A percentile compares a stretch with the other conserved stretches of the same genome.
These are phyloP conservation scores for Kernera saxatilis DNA, from an alignment of 345 rosid species.

Conservation along the genomic window DNA sequence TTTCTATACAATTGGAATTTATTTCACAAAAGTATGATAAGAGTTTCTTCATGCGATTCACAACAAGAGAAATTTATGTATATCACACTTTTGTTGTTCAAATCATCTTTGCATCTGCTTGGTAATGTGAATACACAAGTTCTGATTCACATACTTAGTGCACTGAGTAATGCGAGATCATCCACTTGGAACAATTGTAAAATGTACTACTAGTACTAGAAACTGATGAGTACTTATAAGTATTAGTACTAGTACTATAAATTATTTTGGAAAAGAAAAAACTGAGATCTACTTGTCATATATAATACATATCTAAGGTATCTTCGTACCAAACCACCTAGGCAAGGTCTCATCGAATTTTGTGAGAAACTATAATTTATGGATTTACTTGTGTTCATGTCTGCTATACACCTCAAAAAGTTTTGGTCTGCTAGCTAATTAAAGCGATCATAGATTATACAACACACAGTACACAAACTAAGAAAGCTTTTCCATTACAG, in stretches of 20 bases:
- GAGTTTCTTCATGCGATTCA: background rate
- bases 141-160: constrained; percentile 3
- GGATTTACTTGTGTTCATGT: constrained; percentile 19
- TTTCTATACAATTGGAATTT: too few species aligned
- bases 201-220: constrained; percentile 17
- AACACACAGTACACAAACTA: constrained; percentile 15
- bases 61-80: background rate
- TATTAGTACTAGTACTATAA: constrained; percentile 11
- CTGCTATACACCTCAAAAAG: constrained; percentile 24
- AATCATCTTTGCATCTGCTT: constrained; percentile 10
- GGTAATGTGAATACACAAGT: background rate
- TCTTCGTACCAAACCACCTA: constrained; percentile 19
- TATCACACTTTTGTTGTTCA: background rate
- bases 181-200: constrained; percentile 9
- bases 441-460: constrained; percentile 16
- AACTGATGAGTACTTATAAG: background rate
- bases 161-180: constrained; percentile 5
- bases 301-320: constrained; percentile 23
- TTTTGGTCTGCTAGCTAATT: constrained; percentile 26
- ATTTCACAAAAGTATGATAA: background rate
- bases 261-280: background rate
- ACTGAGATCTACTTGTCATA: constrained; percentile 9
- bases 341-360: constrained; percentile 16
- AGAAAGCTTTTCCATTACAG: constrained; percentile 32
- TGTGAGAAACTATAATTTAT: constrained; percentile 23